These are phyloP conservation scores for Lablab purpureus DNA, from an alignment of 306 rosid genomes.

Conservation along the genomic window DNA sequence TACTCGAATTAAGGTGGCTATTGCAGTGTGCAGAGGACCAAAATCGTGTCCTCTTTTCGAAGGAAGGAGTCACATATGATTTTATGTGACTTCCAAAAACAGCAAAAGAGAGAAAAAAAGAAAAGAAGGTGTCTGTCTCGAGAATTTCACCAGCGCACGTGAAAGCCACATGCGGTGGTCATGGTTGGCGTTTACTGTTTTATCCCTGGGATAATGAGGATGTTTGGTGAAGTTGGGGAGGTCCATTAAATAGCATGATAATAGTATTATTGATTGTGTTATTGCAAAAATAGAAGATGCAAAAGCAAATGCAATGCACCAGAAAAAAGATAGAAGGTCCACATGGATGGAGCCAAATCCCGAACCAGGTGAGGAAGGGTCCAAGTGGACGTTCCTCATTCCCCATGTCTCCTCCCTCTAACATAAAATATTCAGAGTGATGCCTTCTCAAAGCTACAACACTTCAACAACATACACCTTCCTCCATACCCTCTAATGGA, in stretches of 20 bases:
- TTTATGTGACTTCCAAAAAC: not conserved
- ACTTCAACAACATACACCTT: not conserved
- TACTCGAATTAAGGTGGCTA: constrained; percentile 19
- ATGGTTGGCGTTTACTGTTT: not conserved
- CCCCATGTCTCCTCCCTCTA: constrained; percentile 17
- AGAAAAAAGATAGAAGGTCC: constrained; percentile 51
- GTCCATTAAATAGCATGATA: not conserved
- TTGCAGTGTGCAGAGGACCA: not conserved
- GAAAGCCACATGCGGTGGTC: constrained; percentile 19
- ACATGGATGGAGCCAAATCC: constrained; percentile 38
- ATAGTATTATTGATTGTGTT: too few species aligned
- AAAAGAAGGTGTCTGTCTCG: constrained; percentile 34
- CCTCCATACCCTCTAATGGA: not conserved
- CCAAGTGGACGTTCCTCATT: constrained; percentile 50
- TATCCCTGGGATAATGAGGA: not conserved
- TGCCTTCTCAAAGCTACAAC: not conserved
- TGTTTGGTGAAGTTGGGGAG: not conserved
- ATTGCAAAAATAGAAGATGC: not conserved
- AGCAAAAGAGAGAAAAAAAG: not conserved
- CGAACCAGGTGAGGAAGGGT: constrained; percentile 40
- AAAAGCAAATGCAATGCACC: constrained; percentile 41
- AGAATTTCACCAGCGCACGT: constrained; percentile 45
- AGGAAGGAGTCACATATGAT: not conserved
- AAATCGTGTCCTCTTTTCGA: not conserved
- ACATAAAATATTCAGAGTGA: not conserved